Evolutionary conservation across 495 filamentous ascomycete species (phyloP).

Genomic region (Xylaria castorea): DNA sequence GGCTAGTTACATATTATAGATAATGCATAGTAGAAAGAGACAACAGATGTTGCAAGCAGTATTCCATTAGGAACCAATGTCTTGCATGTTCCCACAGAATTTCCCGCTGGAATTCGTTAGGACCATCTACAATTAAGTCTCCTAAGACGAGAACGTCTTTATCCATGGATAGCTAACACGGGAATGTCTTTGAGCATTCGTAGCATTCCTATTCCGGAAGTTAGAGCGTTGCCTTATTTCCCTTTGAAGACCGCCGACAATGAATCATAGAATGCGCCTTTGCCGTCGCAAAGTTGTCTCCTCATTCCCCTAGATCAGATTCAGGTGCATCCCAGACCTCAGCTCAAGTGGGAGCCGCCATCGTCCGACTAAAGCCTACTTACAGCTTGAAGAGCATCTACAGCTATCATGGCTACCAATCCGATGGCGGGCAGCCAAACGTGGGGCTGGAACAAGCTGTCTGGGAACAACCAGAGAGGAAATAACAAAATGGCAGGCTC

Average conservation of each 20-base stretch:
- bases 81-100: conserved; percentile 15
- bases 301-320: not conserved
- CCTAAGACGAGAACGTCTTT: conserved; percentile 23
- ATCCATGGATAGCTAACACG: conserved; percentile 12
- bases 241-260: conserved; percentile 35
- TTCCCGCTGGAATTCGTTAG: conserved; percentile 11
- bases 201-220: conserved; percentile 29
- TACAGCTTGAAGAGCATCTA: conserved; percentile 1
- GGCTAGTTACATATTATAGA: not conserved
- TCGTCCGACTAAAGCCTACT: not conserved
- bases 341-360: not conserved
- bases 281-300: conserved; percentile 11
- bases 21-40: not conserved
- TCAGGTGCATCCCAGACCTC: not conserved
- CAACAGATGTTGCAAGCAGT: not conserved
- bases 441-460: not conserved
- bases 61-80: conserved; percentile 5
- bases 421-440: not conserved
- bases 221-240: conserved; percentile 27
- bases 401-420: conserved; percentile 6
- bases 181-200: conserved; percentile 36
- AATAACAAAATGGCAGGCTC: not conserved
- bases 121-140: not conserved
- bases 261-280: conserved; percentile 26
- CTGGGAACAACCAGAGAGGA: not conserved